phyloP scores from a whole-genome alignment of 768 basidiomycete species.

The Boletus barrowsii region DNA sequence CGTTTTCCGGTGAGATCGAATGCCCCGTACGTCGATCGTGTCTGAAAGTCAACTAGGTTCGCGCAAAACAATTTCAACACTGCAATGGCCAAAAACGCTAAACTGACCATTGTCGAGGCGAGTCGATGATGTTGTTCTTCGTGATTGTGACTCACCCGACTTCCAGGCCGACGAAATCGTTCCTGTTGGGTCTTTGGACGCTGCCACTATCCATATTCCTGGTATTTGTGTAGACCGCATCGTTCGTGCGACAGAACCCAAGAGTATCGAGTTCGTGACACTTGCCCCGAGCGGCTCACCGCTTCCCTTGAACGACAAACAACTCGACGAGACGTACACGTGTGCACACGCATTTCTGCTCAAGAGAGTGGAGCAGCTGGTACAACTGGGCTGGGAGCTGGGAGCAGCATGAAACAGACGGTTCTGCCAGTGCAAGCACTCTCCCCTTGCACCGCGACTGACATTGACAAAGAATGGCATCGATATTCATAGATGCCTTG shows the following conservation, averaged over 20 bases:
- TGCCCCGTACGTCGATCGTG: neutral
- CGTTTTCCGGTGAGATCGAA: slow-evolving; percentile 68
- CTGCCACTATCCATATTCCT: slow-evolving; percentile 78
- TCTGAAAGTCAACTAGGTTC: slow-evolving; percentile 46
- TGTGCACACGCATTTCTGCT: neutral
- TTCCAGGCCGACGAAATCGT: slow-evolving; percentile 85
- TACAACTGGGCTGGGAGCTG: slow-evolving; percentile 2
- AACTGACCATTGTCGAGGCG: slow-evolving; percentile 87
- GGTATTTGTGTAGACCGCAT: slow-evolving; percentile 90
- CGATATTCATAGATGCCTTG: neutral
- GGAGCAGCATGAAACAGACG: neutral
- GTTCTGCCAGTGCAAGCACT: neutral
- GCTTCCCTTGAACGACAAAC: neutral
- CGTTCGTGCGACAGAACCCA: slow-evolving; percentile 71
- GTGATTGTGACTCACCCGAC: neutral
- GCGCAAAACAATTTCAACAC: slow-evolving; percentile 85
- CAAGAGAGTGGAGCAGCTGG: neutral
- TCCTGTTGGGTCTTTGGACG: slow-evolving; percentile 74
- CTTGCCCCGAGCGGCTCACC: slow-evolving; percentile 50
- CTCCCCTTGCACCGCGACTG: neutral
- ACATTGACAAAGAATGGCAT: no score
- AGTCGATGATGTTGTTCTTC: slow-evolving; percentile 8
- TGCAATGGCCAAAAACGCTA: slow-evolving; percentile 87
- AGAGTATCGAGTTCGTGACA: slow-evolving; percentile 73
- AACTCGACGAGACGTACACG: neutral